phyloP scores from a whole-genome alignment of 2,329 filamentous ascomycete genomes.

The Cercospora sp. region DNA sequence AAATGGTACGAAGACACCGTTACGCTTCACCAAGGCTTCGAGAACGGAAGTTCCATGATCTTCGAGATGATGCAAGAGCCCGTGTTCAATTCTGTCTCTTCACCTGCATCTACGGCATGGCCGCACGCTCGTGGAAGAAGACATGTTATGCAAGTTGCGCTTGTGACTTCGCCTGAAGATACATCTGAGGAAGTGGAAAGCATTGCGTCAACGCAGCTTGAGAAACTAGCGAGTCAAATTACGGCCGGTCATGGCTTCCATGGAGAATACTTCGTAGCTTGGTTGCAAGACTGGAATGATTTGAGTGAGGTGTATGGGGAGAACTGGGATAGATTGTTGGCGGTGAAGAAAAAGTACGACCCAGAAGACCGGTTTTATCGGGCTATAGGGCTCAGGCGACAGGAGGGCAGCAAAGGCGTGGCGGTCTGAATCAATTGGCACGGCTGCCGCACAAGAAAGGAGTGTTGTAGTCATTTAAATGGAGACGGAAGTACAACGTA shows the following conservation, averaged over 20 bases:
- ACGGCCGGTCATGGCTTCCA: slow-evolving; percentile 24
- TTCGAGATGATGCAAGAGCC: slow-evolving; percentile 36
- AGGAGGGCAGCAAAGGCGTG: slow-evolving; percentile 16
- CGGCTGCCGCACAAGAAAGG: background rate
- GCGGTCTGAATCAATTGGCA: background rate
- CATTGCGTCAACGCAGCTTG: slow-evolving; percentile 24
- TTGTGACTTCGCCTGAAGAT: slow-evolving; percentile 26
- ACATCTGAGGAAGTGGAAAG: slow-evolving; percentile 23
- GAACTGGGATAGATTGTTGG: slow-evolving; percentile 27
- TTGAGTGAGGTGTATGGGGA: slow-evolving; percentile 28
- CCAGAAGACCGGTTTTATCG: slow-evolving; percentile 27
- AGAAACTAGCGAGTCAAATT: slow-evolving; percentile 22
- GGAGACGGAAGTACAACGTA: background rate
- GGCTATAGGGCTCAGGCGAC: slow-evolving; percentile 22
- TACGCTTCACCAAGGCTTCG: slow-evolving; percentile 23
- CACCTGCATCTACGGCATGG: slow-evolving; percentile 30
- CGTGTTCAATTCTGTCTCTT: slow-evolving; percentile 26
- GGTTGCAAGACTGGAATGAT: slow-evolving; percentile 31
- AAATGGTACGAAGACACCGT: slow-evolving; percentile 34
- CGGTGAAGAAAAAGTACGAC: slow-evolving; percentile 29
- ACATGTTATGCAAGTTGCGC: slow-evolving; percentile 33
- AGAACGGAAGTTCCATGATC: slow-evolving; percentile 29
- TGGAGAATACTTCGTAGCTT: slow-evolving; percentile 31
- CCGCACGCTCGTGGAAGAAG: slow-evolving; percentile 27
- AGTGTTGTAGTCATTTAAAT: background rate